Conservation (phyloP, 1,284 basidiomycete genomes). For the Sanghuangporus sanghuang region DNA sequence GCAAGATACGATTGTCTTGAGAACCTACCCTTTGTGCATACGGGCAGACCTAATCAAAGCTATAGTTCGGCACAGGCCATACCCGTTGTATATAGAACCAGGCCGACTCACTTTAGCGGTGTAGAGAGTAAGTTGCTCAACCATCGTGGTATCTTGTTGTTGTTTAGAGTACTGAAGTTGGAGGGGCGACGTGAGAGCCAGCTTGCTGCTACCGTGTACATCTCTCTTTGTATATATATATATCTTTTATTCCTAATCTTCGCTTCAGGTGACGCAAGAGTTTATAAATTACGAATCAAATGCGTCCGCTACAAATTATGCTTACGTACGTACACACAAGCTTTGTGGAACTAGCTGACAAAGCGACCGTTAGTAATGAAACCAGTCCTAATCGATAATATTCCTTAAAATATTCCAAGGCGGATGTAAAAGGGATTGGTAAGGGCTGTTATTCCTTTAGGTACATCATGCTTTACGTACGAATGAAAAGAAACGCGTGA, state of each 20-base stretch:
- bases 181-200: background rate
- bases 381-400: no score
- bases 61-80: background rate
- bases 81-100: background rate
- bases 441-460: no score
- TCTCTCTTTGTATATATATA: conserved; percentile 1
- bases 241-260: background rate
- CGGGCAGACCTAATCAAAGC: conserved; percentile 34
- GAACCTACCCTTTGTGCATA: conserved; percentile 42
- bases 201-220: background rate
- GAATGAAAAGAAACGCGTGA: no score
- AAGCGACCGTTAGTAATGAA: no score
- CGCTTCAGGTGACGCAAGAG: background rate
- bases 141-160: background rate
- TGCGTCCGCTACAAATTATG: background rate
- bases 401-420: no score
- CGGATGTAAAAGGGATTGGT: no score
- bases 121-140: conserved; percentile 41
- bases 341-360: background rate
- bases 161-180: background rate
- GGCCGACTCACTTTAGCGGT: conserved; percentile 35
- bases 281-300: background rate
- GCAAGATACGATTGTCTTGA: background rate
- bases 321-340: background rate
- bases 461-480: no score